Evolutionary conservation across 2,329 filamentous ascomycete species (phyloP).

Genomic region (Colletotrichum sp.): DNA sequence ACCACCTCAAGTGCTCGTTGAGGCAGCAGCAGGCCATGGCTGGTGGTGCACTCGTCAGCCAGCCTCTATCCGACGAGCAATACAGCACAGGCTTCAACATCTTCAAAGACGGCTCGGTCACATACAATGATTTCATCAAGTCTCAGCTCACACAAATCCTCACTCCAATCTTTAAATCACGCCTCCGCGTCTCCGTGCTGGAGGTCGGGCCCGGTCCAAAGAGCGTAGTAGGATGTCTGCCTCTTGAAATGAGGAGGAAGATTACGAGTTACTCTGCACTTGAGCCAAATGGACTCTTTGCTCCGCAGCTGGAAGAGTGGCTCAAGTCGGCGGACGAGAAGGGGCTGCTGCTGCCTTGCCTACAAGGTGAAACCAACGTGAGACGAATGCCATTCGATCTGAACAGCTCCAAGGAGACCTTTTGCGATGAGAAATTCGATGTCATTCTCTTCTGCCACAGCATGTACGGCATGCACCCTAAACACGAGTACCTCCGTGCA

Average conservation of each 20-base stretch:
- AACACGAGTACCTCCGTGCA: slow-evolving; percentile 47
- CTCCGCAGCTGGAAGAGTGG: slow-evolving; percentile 45
- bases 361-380: slow-evolving; percentile 44
- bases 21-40: neutral
- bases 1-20: neutral
- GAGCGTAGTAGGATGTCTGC: slow-evolving; percentile 57
- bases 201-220: slow-evolving; percentile 65
- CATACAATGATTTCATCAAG: slow-evolving; percentile 56
- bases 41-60: slow-evolving; percentile 3
- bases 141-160: slow-evolving; percentile 52
- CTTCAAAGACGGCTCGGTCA: slow-evolving; percentile 39
- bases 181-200: slow-evolving; percentile 52
- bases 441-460: slow-evolving; percentile 68
- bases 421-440: slow-evolving; percentile 48
- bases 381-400: slow-evolving; percentile 41
- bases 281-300: slow-evolving; percentile 56
- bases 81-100: slow-evolving; percentile 54
- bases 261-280: slow-evolving; percentile 58
- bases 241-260: slow-evolving; percentile 42
- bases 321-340: slow-evolving; percentile 34
- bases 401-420: slow-evolving; percentile 27
- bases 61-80: slow-evolving; percentile 49
- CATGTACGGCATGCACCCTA: slow-evolving; percentile 64
- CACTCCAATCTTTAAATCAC: slow-evolving; percentile 43
- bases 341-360: slow-evolving; percentile 42